These are phyloP conservation scores for Fistulinella staudtii DNA, from an alignment of 1,284 basidiomycete genomes.

Conservation along the genomic window DNA sequence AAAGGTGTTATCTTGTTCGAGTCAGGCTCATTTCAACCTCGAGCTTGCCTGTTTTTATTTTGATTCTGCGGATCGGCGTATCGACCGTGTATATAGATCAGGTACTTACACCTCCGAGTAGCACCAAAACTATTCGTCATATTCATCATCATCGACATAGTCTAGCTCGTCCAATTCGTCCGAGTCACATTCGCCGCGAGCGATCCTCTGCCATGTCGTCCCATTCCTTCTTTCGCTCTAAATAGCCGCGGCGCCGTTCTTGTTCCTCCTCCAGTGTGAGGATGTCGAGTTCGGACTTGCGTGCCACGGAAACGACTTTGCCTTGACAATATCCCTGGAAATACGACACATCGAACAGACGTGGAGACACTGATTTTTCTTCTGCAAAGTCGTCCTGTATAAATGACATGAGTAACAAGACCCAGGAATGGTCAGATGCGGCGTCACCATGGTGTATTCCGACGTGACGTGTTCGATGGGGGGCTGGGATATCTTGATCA, in stretches of 20 bases:
- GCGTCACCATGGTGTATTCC: slow-evolving; percentile 3
- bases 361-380: slow-evolving; percentile 18
- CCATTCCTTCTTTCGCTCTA: slow-evolving; percentile 10
- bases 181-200: slow-evolving; percentile 9
- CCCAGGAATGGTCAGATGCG: background rate
- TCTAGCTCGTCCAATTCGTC: background rate
- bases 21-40: background rate
- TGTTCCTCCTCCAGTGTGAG: slow-evolving; percentile 18
- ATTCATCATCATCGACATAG: background rate
- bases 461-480: slow-evolving; percentile 18
- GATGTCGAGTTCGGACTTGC: slow-evolving; percentile 15
- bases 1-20: background rate
- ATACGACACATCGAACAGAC: slow-evolving; percentile 21
- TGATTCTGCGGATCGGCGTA: no score
- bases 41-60: no score
- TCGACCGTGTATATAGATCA: no score
- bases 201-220: slow-evolving; percentile 5
- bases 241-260: slow-evolving; percentile 5
- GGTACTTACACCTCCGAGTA: no score
- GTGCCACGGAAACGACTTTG: slow-evolving; percentile 14
- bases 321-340: slow-evolving; percentile 23
- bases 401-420: background rate
- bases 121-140: slow-evolving; percentile 2
- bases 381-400: slow-evolving; percentile 17
- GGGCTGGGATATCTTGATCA: slow-evolving; percentile 13